Evolutionary conservation across 208 protist species (phyloP), one percentile per base, ranked within the genome.

Genomic region (Trypanosoma melophagium): DNA sequence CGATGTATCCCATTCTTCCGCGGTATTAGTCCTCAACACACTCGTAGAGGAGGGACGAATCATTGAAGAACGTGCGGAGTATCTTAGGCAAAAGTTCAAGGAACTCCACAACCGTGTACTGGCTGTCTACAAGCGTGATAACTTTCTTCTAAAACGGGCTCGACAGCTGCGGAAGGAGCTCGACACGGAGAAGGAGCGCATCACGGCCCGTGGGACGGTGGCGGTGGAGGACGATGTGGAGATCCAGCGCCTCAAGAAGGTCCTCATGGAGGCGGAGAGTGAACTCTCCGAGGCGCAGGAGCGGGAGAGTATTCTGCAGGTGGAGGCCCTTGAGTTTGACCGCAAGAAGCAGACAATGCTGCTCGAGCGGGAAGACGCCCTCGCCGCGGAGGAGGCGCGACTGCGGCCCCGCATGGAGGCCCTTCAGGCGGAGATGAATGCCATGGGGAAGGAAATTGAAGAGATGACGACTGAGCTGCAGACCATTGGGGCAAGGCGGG

Each of bases 281-380:
- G 89, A 97, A 35, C 73, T 97, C 4, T 83, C 81, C 0, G 77
- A 78, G 13, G 83, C 84, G 14, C 86, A 95, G 54, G 89, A 97
- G 76, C 83, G 87, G n/a, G 90, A 97, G 58, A 91, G 86, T 44
- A 91, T 97, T 24, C 71, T 96, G 40, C 89, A 96, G 64, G 90
- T 97, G 25, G 90, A 97, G 80, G 86, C 83, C n/a, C 66, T 96
- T 3, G 90, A 97, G 78, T 89, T 90, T 69, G 93, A 97, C 54
- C 84, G 93, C 0, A 85, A 84, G 63, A 95, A 95, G 72, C 87
- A 94, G 70, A 89, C 85, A 41, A 68, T 96, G 45, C 72, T 92
- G 21, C 79, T 94, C 8, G 93, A 97, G 69, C 83, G 89, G 13
- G 87, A 97, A 73, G 90, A 95, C 57, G 87, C 88, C 28, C 50